phyloP scores from a whole-genome alignment of 2,329 filamentous ascomycete genomes.

The Penicillium griseofulvum region DNA sequence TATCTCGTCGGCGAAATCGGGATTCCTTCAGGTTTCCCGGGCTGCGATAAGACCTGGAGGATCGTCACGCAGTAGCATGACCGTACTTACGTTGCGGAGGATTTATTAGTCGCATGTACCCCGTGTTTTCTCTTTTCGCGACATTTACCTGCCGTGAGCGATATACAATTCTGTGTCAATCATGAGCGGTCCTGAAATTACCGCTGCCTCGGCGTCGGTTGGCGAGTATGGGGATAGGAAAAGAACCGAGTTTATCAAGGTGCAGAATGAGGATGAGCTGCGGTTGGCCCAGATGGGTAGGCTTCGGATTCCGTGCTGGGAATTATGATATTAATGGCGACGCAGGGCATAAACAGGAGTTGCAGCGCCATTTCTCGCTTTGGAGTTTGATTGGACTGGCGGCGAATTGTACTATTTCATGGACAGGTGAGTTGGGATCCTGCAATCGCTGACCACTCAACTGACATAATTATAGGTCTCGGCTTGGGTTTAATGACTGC shows the following conservation, averaged over 20 bases:
- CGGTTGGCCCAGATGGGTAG: conserved; percentile 48
- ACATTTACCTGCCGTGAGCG: background rate
- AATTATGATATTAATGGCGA: background rate
- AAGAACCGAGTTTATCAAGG: conserved; percentile 13
- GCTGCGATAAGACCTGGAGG: background rate
- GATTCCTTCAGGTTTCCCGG: background rate
- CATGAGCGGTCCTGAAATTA: background rate
- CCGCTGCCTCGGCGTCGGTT: background rate
- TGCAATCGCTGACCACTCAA: background rate
- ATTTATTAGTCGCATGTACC: background rate
- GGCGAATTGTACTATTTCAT: conserved; percentile 52
- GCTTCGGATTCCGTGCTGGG: conserved; percentile 1
- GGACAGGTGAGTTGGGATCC: conserved; percentile 39
- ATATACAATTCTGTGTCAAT: background rate
- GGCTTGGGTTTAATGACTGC: conserved; percentile 48
- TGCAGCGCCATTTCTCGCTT: conserved; percentile 49
- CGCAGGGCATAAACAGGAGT: conserved; percentile 49
- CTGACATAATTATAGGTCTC: conserved; percentile 27
- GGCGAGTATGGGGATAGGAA: background rate
- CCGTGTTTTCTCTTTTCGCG: background rate
- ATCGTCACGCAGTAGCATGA: background rate
- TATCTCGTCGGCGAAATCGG: conserved; percentile 1
- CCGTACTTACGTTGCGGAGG: background rate
- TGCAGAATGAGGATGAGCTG: conserved; percentile 40
- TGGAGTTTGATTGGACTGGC: conserved; percentile 51